A percentile compares a stretch with the other conserved stretches of the same genome.
Conservation (phyloP, 768 basidiomycete species). For the Auricularia sp. region DNA sequence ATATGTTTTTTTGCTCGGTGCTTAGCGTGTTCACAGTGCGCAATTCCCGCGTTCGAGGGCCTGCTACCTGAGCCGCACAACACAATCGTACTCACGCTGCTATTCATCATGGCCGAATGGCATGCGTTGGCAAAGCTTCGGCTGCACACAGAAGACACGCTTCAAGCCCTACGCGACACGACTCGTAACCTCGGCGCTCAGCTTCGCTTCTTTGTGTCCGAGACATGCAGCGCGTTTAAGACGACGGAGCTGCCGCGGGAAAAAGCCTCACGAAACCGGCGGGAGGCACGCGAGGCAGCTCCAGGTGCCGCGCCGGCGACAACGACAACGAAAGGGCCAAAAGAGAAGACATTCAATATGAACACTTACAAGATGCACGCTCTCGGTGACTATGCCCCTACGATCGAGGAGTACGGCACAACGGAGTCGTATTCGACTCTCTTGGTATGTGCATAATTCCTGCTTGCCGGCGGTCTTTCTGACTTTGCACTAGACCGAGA, state of each 20-base stretch:
- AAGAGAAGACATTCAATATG: constrained; percentile 20
- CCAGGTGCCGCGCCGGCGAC: not conserved
- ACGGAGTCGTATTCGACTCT: constrained; percentile 26
- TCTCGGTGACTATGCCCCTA: constrained; percentile 22
- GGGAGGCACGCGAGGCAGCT: constrained; percentile 6
- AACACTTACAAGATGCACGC: constrained; percentile 26
- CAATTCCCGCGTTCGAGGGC: constrained; percentile 25
- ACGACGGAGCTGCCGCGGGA: constrained; percentile 31
- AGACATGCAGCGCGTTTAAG: constrained; percentile 16
- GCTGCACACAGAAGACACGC: constrained; percentile 26
- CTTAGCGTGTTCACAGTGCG: constrained; percentile 16
- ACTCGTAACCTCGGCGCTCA: constrained; percentile 20
- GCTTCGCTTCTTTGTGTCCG: constrained; percentile 22
- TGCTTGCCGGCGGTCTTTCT: no score
- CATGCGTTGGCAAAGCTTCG: constrained; percentile 30
- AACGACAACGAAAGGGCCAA: not conserved
- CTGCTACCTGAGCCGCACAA: constrained; percentile 20
- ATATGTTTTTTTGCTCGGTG: no score
- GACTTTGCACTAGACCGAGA: no score
- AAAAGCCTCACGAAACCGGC: constrained; percentile 18
- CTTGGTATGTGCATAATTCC: not conserved
- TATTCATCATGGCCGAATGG: constrained; percentile 27
- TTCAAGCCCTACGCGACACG: constrained; percentile 12
- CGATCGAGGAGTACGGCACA: constrained; percentile 23
- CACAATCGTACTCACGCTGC: constrained; percentile 19